phyloP scores from a whole-genome alignment of 129 eudicot species.

The Mikania micrantha region DNA sequence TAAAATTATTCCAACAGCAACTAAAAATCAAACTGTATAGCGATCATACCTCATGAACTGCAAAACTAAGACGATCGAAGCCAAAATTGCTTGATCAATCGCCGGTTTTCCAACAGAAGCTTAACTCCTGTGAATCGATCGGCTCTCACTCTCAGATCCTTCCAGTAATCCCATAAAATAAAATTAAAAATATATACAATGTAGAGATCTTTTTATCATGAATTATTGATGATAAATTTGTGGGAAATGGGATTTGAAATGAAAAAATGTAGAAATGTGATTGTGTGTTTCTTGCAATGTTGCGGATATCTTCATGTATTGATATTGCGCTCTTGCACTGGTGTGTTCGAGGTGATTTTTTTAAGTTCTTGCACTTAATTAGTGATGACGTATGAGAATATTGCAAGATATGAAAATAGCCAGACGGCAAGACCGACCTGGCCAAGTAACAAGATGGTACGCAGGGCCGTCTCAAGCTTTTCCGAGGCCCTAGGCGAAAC shows the following conservation, averaged over 20 bases:
- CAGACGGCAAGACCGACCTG: too few relatives aligned
- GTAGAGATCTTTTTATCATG: too few relatives aligned
- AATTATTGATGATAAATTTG: not conserved
- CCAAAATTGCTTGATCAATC: slow-evolving; percentile 28
- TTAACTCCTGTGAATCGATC: slow-evolving; percentile 19
- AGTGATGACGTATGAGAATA: too few relatives aligned
- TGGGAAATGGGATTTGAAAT: not conserved
- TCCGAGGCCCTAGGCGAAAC: too few relatives aligned
- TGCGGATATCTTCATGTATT: slow-evolving; percentile 30
- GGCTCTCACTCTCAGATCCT: slow-evolving; percentile 25
- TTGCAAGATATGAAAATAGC: too few relatives aligned
- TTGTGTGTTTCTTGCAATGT: slow-evolving; percentile 31
- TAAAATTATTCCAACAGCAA: not conserved
- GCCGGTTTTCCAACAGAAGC: not conserved
- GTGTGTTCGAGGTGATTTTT: not conserved
- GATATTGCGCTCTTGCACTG: not conserved
- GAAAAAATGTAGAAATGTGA: not conserved
- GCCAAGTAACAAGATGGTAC: too few relatives aligned
- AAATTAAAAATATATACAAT: too few relatives aligned
- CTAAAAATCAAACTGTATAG: not conserved
- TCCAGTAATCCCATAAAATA: slow-evolving; percentile 9
- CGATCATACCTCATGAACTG: slow-evolving; percentile 32
- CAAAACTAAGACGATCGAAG: slow-evolving; percentile 31
- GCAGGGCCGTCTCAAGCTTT: too few relatives aligned
- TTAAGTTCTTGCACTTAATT: too few relatives aligned